Conservation (phyloP, 2,329 filamentous ascomycete genomes). For the Fusarium algeriense region DNA sequence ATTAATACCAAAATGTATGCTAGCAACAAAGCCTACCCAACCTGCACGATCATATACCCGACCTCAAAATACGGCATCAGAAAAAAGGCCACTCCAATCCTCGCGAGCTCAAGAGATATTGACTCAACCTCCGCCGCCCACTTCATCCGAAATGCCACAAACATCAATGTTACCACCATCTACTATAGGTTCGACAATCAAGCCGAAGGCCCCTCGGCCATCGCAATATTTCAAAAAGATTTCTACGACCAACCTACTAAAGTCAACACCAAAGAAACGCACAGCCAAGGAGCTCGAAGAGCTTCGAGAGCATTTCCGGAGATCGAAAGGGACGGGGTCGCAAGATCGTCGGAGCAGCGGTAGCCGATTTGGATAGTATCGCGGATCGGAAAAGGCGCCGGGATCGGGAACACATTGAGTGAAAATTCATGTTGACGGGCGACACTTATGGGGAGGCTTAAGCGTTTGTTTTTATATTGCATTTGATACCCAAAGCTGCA, state of each 20-base stretch:
- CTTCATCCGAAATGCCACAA: conserved; percentile 35
- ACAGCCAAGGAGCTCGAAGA: conserved; percentile 42
- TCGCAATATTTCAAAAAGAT: conserved; percentile 45
- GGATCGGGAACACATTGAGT: background rate
- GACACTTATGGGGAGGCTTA: background rate
- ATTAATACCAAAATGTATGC: background rate
- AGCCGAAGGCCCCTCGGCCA: conserved; percentile 24
- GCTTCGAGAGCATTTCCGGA: conserved; percentile 47
- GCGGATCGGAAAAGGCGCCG: background rate
- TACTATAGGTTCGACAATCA: conserved; percentile 26
- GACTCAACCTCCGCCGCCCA: conserved; percentile 26
- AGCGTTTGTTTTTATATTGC: conserved; percentile 2
- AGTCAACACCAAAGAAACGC: conserved; percentile 24
- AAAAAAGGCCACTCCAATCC: conserved; percentile 7
- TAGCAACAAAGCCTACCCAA: background rate
- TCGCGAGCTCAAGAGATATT: conserved; percentile 19
- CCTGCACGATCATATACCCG: background rate
- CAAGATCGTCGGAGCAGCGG: conserved; percentile 28
- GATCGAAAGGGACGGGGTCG: conserved; percentile 17
- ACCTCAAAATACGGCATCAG: background rate
- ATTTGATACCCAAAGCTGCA: conserved; percentile 26
- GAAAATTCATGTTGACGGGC: background rate
- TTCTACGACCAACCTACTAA: conserved; percentile 18
- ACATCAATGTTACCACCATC: conserved; percentile 37
- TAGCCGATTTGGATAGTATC: conserved; percentile 5